phyloP scores from a whole-genome alignment of 2,329 filamentous ascomycete genomes.

The Pezicula neosporulosa region DNA sequence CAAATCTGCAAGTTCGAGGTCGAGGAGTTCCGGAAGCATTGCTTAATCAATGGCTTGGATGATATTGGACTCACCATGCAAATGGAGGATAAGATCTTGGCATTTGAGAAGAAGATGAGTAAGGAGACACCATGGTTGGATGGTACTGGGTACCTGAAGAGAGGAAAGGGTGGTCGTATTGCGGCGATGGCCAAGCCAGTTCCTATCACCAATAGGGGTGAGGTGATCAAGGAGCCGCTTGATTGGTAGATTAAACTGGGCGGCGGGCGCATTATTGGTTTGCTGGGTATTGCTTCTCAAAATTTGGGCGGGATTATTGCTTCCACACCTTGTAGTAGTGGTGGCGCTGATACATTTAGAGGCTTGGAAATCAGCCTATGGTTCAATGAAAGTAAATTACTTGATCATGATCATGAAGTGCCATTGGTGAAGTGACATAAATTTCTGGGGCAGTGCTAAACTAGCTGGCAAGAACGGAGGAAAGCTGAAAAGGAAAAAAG shows the following conservation, averaged over 20 bases:
- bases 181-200: conserved; percentile 63
- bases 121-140: conserved; percentile 86
- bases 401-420: no score
- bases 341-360: no score
- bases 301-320: no score
- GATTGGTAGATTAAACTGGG: conserved; percentile 62
- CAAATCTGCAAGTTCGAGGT: conserved; percentile 79
- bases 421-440: no score
- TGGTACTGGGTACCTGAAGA: conserved; percentile 74
- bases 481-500: no score
- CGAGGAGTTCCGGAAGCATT: conserved; percentile 92
- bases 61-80: conserved; percentile 95
- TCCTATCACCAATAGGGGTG: conserved; percentile 84
- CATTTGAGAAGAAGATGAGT: conserved; percentile 76
- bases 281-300: no score
- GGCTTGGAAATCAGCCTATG: no score
- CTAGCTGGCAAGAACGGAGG: no score
- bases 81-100: conserved; percentile 81
- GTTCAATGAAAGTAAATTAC: no score
- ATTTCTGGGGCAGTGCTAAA: no score
- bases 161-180: conserved; percentile 51
- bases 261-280: no score
- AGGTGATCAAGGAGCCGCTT: conserved; percentile 78
- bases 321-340: no score
- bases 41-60: conserved; percentile 87